Base-by-base conservation (phyloP, 768 basidiomycete genomes). In the Suillus plorans region DNA sequence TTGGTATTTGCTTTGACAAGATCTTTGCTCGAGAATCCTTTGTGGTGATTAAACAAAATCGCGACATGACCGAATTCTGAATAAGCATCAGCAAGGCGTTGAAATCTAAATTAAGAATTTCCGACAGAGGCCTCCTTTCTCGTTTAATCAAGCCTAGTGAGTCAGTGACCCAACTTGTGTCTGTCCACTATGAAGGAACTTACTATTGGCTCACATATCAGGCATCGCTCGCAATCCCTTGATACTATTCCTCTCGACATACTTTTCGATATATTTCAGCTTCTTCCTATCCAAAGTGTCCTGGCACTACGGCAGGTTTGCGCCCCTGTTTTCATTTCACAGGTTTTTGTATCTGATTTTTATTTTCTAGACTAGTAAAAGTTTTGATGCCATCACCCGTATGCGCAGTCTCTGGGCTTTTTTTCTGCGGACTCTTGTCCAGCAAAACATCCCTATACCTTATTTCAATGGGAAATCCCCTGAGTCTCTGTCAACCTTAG, bases 331-430 rank as follows among this genome's bases (percentile, higher is more conserved):
- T 31, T 22, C 36, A n/a, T 56, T 20, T 50, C 37, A 7, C 1
- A 36, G 45, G 12, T 20, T 55, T 47, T 6, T 25, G 45, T 45
- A 3, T 31, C 42, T 47, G 18, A 14, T 56, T 59, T 63, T 56
- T 28, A 34, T 37, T 45, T 41, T 57, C 1, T 56, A 89, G 87
- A 82, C 84, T 18, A 86, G 78, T 72, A 83, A 74, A 64, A 66
- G 67, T 4, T 79, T 87, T 36, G 64, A 69, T 34, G 71, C 77
- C 4, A 69, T 83, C 20, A 84, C 86, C 0, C 80, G 77, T n/a
- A 70, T 80, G 0, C 83, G 81, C 44, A 74, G 78, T 47, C 77
- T 89, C 47, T 89, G 88, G 88, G 72, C 76, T 7, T 60, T 75
- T 9, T 76, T 85, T 25, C 70, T 89, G 37, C 76, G 74, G 16